A percentile compares a stretch with the other conserved stretches of the same genome.
Evolutionary conservation across 2,329 filamentous ascomycete species (phyloP).

Genomic region (Hymenoscyphus fructigenus): DNA sequence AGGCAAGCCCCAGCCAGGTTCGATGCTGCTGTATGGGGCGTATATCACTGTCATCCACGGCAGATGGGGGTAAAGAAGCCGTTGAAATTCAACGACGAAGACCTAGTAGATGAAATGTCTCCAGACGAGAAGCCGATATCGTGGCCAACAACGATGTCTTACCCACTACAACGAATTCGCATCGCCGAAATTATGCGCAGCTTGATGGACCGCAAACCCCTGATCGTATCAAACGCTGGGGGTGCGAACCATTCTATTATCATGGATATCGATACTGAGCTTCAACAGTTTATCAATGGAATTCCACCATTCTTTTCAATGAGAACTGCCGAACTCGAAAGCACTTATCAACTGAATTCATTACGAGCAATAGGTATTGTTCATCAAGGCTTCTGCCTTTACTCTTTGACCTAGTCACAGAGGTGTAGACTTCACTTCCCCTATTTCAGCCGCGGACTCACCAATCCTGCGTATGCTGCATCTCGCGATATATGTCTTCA

Average conservation of each 20-base stretch:
- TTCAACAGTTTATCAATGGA: constrained; percentile 34
- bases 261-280: constrained; percentile 36
- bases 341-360: constrained; percentile 24
- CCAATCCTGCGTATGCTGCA: not conserved
- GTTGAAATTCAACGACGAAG: constrained; percentile 38
- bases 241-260: constrained; percentile 30
- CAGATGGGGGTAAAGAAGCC: constrained; percentile 41
- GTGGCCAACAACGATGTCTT: constrained; percentile 39
- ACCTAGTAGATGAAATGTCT: constrained; percentile 35
- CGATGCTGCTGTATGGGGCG: constrained; percentile 35
- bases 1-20: constrained; percentile 21
- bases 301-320: constrained; percentile 38
- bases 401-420: constrained; percentile 30
- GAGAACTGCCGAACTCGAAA: constrained; percentile 10
- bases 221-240: constrained; percentile 18
- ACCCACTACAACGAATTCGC: constrained; percentile 39
- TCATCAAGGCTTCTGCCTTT: constrained; percentile 38
- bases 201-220: constrained; percentile 36
- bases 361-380: constrained; percentile 25
- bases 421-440: not conserved
- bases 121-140: constrained; percentile 24
- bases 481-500: not conserved
- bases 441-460: not conserved
- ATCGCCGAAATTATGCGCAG: constrained; percentile 40
- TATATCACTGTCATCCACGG: constrained; percentile 36